phyloP scores from a whole-genome alignment of 2,329 filamentous ascomycete genomes.

The Pseudonectria buxi region DNA sequence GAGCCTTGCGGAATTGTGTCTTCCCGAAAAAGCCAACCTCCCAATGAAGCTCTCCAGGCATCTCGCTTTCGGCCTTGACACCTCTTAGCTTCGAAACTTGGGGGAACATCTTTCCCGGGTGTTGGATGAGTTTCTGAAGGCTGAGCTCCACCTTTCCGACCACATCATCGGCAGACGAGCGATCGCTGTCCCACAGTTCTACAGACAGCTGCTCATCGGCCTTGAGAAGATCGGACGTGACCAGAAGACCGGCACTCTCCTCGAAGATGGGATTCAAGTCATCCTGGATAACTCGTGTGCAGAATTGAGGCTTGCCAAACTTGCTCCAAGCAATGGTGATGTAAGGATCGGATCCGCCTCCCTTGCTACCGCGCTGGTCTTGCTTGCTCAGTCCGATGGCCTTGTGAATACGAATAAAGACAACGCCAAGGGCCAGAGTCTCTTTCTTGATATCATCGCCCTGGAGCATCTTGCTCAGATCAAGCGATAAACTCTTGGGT shows the following conservation, averaged over 20 bases:
- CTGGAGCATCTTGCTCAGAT: conserved; percentile 82
- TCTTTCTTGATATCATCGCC: conserved; percentile 92
- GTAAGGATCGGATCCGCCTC: conserved; percentile 90
- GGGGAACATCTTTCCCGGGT: conserved; percentile 87
- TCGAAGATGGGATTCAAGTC: conserved; percentile 91
- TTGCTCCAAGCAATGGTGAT: conserved; percentile 94
- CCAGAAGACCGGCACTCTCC: conserved; percentile 76
- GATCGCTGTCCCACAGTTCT: conserved; percentile 93
- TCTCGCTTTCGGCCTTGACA: conserved; percentile 73
- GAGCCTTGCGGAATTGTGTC: conserved; percentile 74
- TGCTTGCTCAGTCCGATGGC: conserved; percentile 87
- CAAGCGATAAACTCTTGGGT: conserved; percentile 87
- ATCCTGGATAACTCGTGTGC: conserved; percentile 91
- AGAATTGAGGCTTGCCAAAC: conserved; percentile 96
- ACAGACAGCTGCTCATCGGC: conserved; percentile 89
- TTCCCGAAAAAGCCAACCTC: conserved; percentile 94
- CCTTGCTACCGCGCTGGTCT: conserved; percentile 71
- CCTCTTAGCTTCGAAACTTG: conserved; percentile 78
- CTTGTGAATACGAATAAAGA: conserved; percentile 88
- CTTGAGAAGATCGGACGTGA: conserved; percentile 85
- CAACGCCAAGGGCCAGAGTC: conserved; percentile 74
- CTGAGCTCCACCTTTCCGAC: conserved; percentile 92
- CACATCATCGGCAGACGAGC: conserved; percentile 86
- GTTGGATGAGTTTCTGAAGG: conserved; percentile 87
- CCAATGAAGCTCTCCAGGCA: conserved; percentile 94